Evolutionary conservation across 306 rosid genomes (phyloP).

Genomic region (Datisca glomerata): DNA sequence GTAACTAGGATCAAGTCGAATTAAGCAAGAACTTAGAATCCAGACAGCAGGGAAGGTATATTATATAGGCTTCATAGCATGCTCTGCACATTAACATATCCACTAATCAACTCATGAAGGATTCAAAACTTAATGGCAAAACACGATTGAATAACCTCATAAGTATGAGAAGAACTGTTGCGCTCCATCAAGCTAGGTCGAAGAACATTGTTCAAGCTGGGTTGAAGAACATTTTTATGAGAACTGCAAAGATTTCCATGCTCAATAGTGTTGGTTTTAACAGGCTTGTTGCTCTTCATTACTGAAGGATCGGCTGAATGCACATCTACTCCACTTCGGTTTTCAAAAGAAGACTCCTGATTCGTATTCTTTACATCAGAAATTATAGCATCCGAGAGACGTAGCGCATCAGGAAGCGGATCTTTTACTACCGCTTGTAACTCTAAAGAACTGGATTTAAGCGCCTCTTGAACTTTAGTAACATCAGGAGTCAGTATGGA

Average conservation of each 20-base stretch:
- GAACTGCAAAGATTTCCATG: conserved; percentile 16
- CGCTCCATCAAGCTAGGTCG: conserved; percentile 47
- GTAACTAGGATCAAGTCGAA: too few species aligned
- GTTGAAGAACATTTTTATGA: not conserved
- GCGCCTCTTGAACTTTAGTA: conserved; percentile 40
- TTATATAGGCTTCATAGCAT: too few species aligned
- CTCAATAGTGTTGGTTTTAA: conserved; percentile 21
- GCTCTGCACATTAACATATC: too few species aligned
- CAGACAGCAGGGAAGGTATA: not conserved
- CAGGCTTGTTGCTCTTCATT: conserved; percentile 16
- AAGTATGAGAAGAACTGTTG: conserved; percentile 29
- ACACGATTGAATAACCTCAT: conserved; percentile 38
- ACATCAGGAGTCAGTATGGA: conserved; percentile 28
- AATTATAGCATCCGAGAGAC: conserved; percentile 27
- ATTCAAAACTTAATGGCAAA: conserved; percentile 2
- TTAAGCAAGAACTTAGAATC: not conserved
- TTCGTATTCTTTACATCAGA: conserved; percentile 17
- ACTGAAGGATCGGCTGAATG: conserved; percentile 18
- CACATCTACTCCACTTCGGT: conserved; percentile 9
- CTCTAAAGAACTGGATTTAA: conserved; percentile 47
- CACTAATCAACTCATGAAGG: too few species aligned
- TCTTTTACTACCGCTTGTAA: conserved; percentile 44
- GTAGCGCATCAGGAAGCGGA: conserved; percentile 68
- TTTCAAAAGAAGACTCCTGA: conserved; percentile 21
- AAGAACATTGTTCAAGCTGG: conserved; percentile 1